Percentiles rank a stretch among this genome's conserved stretches.
Conservation (phyloP, 179 eudicot genomes). For the Carnegiea gigantea region DNA sequence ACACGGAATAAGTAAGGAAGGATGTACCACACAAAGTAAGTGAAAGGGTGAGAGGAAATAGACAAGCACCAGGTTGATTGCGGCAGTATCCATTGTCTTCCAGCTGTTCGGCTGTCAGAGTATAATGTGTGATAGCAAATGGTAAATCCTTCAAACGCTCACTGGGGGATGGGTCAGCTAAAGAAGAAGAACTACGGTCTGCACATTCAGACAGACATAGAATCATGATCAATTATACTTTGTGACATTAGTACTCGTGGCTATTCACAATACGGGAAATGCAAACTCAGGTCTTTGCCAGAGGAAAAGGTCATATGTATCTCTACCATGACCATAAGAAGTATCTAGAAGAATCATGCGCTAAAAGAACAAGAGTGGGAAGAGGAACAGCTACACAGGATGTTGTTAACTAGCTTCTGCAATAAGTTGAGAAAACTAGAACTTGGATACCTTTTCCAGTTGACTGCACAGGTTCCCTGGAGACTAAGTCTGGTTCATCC, state of each 20-base stretch:
- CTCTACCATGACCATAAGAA: background rate
- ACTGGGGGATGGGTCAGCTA: constrained; percentile 21
- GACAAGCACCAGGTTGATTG: constrained; percentile 59
- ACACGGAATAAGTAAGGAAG: background rate
- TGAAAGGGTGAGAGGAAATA: background rate
- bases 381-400: background rate
- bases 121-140: constrained; percentile 78
- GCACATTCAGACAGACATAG: constrained; percentile 15
- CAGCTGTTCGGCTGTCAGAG: constrained; percentile 68
- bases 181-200: constrained; percentile 29
- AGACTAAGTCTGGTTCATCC: constrained; percentile 41
- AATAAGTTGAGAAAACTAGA: background rate
- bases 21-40: constrained; percentile 16
- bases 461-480: constrained; percentile 37
- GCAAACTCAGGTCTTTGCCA: background rate
- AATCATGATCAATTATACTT: background rate
- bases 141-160: constrained; percentile 58
- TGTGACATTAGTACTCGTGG: background rate
- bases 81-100: constrained; percentile 83
- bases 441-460: constrained; percentile 48
- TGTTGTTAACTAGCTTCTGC: background rate
- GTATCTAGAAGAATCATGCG: background rate
- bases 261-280: background rate
- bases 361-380: background rate
- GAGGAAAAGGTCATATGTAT: no score